Conservation (phyloP, 805 yeast genomes). For the Yarrowia deformans region DNA sequence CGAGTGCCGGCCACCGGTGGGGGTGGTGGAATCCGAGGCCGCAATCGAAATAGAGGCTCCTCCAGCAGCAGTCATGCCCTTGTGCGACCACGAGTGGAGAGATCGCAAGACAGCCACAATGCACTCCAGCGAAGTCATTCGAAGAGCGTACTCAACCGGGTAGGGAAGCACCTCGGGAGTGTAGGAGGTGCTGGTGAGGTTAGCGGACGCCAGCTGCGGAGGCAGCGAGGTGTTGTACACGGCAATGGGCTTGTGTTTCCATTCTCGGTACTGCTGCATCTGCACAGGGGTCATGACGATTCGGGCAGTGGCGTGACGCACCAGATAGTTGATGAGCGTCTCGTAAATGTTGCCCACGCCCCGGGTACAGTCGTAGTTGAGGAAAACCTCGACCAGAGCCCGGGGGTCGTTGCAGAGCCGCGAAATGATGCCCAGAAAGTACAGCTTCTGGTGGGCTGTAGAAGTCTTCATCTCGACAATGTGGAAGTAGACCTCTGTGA, state of each 20-base stretch:
- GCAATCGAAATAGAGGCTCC: conserved; percentile 41
- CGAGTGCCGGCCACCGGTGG: conserved; percentile 25
- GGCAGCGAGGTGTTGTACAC: conserved; percentile 77
- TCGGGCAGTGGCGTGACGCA: conserved; percentile 71
- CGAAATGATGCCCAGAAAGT: conserved; percentile 79
- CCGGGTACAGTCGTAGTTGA: conserved; percentile 93
- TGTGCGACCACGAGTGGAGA: conserved; percentile 85
- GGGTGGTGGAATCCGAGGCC: conserved; percentile 38
- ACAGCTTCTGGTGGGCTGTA: conserved; percentile 90
- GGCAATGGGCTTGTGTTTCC: conserved; percentile 62
- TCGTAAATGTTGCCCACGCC: conserved; percentile 86
- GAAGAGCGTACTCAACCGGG: conserved; percentile 84
- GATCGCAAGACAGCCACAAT: conserved; percentile 84
- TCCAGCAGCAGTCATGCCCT: conserved; percentile 53
- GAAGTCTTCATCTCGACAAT: conserved; percentile 91
- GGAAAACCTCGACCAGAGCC: conserved; percentile 86
- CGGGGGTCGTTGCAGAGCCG: conserved; percentile 88
- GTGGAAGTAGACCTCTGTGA: conserved; percentile 92
- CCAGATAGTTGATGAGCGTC: conserved; percentile 76
- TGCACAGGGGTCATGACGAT: conserved; percentile 77
- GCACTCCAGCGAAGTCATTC: conserved; percentile 79
- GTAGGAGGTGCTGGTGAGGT: conserved; percentile 56
- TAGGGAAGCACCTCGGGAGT: conserved; percentile 47
- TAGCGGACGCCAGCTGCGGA: conserved; percentile 76
- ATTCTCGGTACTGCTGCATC: conserved; percentile 61